phyloP scores from a whole-genome alignment of 192 early-diverging fungal species.

The Umbelopsis vinacea region DNA sequence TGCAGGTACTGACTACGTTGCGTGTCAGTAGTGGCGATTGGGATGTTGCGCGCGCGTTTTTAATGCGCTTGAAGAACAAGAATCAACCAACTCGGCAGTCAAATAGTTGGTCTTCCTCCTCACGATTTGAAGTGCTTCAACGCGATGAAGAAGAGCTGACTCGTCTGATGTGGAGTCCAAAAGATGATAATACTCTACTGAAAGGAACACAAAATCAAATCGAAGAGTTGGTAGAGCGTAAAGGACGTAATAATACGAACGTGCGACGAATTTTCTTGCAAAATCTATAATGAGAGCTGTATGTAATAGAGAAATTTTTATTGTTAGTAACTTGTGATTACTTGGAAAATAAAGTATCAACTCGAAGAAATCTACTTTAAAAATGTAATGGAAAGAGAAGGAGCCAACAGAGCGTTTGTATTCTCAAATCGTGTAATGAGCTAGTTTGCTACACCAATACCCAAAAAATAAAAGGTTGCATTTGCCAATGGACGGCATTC shows the following conservation, averaged over 20 bases:
- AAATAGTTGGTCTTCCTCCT: not conserved
- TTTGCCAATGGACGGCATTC: no score
- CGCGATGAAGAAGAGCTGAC: constrained; percentile 7
- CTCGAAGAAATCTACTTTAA: no score
- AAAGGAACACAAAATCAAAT: not conserved
- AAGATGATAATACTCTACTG: not conserved
- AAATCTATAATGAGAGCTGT: not conserved
- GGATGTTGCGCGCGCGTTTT: constrained; percentile 9
- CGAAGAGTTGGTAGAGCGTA: not conserved
- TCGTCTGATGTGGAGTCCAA: not conserved
- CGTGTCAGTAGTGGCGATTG: not conserved
- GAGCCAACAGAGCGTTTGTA: no score
- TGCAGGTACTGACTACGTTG: not conserved
- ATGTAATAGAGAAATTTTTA: not conserved
- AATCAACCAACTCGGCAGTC: not conserved
- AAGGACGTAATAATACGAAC: not conserved
- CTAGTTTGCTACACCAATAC: no score
- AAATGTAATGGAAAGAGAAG: no score
- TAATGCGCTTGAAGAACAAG: not conserved
- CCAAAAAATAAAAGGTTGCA: no score
- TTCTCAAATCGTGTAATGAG: no score
- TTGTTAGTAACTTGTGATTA: not conserved
- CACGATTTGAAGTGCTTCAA: not conserved
- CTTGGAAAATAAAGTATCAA: no score
- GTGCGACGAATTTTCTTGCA: not conserved